Conservation (phyloP, 2,329 filamentous ascomycete genomes). For the Colletotrichum lupini region DNA sequence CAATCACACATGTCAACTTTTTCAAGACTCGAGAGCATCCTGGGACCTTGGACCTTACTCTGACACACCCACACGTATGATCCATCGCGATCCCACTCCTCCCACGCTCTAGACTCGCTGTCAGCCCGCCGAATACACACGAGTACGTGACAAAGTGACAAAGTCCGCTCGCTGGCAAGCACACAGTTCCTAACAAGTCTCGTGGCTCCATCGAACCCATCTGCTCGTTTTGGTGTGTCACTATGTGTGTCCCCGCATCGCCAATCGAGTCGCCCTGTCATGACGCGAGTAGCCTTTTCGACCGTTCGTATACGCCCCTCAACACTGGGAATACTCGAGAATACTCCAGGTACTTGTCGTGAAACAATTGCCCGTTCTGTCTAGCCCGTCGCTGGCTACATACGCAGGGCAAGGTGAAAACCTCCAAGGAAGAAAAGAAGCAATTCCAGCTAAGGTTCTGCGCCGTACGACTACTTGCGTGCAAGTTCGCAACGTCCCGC, state of each 20-base stretch:
- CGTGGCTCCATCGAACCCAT: not conserved
- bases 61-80: constrained; percentile 1
- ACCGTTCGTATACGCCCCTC: constrained; percentile 21
- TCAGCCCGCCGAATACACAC: not conserved
- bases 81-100: constrained; percentile 21
- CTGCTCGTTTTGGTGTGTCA: not conserved
- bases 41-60: not conserved
- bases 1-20: constrained; percentile 5
- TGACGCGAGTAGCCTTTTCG: constrained; percentile 26
- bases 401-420: not conserved
- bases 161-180: not conserved
- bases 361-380: constrained; percentile 16
- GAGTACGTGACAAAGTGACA: not conserved
- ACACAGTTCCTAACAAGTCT: not conserved
- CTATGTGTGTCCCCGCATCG: not conserved
- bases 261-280: not conserved
- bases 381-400: constrained; percentile 15
- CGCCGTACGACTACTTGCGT: constrained; percentile 3
- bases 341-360: not conserved
- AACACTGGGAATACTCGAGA: not conserved
- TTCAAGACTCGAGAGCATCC: not conserved
- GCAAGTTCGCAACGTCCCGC: constrained; percentile 22
- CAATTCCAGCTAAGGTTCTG: not conserved
- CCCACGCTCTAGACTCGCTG: not conserved
- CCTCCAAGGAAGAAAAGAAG: not conserved